Base-by-base conservation (phyloP, 2,329 filamentous ascomycete genomes). In the Uncinocarpus reesii region DNA sequence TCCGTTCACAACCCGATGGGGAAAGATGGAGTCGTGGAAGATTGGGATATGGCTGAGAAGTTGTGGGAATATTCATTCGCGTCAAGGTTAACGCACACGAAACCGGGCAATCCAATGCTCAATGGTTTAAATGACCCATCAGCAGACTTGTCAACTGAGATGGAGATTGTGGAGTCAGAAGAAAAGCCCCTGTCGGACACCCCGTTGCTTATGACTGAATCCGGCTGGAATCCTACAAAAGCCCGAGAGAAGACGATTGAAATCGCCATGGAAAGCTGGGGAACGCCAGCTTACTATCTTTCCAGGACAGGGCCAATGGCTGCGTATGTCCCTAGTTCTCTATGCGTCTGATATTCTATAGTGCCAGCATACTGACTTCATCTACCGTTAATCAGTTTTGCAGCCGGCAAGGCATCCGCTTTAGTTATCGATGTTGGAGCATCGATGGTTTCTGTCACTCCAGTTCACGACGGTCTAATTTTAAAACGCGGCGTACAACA, bases 241-340 rank as follows among this genome's bases (percentile, higher is more conserved):
- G 80, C 84, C 52, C 78, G 93, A 52, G 92, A 98, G 71, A 94
- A 92, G 77, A 83, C 84, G 34, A 90, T 95, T 60, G 92, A 98
- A 71, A 81, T 96, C 54, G 88, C 87, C 51, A 95, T 98, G 83
- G 92, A 98, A 74, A 86, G 81, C 62, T 98, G 92, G 88, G 89
- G 87, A 23, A 84, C 84, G 48, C 92, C 92, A 15, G 92, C 92
- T 4, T 96, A 95, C 67, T 98, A 90, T 77, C 74, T 96, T 52
- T 86, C 86, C 54, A 81, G 86, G 61, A 93, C 82, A 46, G 88
- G 90, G 21, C 89, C 95, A 36, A 77, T 95, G 63, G 82, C 90
- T 47, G 85, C 89, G 69, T 77, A 69, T 51, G 72, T 71, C 42
- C 48, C 2, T 35, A 18, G 3, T 15, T 23, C 36, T 10, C 18